Conservation (phyloP, 169 alveolate species). For the Cyclospora cayetanensis region DNA sequence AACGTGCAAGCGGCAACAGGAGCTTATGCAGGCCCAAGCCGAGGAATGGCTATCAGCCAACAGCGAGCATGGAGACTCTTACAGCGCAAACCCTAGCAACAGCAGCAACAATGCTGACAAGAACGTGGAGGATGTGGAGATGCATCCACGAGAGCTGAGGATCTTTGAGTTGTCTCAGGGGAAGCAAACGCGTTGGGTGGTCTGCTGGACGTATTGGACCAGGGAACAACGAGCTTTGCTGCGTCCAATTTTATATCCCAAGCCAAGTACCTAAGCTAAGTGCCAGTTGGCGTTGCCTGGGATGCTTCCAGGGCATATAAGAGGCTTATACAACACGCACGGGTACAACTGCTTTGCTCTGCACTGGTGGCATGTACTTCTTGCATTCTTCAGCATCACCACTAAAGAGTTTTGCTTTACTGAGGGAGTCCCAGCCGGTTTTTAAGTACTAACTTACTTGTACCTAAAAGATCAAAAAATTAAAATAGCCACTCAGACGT, state of each 20-base stretch:
- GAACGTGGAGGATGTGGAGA: neutral
- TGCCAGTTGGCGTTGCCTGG: too few relatives aligned
- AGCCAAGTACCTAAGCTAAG: too few relatives aligned
- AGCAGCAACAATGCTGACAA: neutral
- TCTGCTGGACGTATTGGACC: constrained; percentile 71
- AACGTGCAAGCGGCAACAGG: neutral
- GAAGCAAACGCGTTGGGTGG: constrained; percentile 71
- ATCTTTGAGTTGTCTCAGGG: constrained; percentile 59
- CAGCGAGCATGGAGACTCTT: neutral
- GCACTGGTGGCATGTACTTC: too few relatives aligned
- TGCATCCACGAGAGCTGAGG: constrained; percentile 13
- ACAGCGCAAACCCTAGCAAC: neutral
- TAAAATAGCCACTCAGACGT: too few relatives aligned
- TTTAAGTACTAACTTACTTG: too few relatives aligned
- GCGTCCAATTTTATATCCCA: neutral
- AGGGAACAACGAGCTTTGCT: neutral
- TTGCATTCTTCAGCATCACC: too few relatives aligned
- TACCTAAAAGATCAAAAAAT: too few relatives aligned
- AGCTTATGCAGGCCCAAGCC: neutral
- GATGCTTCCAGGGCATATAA: too few relatives aligned
- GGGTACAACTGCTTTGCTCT: too few relatives aligned
- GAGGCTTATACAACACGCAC: too few relatives aligned
- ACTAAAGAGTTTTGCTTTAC: too few relatives aligned
- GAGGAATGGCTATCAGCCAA: neutral
- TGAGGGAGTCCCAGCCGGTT: too few relatives aligned